Evolutionary conservation across 768 basidiomycete genomes (phyloP).

Genomic region (Fistulinella prunicolor): DNA sequence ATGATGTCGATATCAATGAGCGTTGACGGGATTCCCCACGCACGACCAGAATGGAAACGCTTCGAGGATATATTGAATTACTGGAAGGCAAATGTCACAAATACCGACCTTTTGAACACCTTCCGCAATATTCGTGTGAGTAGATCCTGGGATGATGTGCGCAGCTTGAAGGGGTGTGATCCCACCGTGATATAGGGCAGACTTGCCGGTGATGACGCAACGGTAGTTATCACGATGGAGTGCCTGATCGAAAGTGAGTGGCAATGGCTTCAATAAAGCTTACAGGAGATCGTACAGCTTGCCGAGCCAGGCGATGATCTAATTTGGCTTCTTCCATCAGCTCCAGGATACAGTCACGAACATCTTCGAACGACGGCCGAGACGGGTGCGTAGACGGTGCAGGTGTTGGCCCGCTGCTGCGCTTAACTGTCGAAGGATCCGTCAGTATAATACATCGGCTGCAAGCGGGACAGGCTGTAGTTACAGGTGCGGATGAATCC

Average conservation of each 20-base stretch:
- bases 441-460: background rate
- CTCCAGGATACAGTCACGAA: background rate
- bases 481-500: background rate
- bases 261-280: no score
- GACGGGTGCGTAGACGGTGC: background rate
- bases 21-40: background rate
- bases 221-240: background rate
- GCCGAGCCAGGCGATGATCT: background rate
- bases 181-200: background rate
- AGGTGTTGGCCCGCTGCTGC: background rate
- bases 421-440: background rate
- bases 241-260: background rate
- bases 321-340: background rate
- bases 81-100: no score
- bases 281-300: background rate
- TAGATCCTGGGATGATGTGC: background rate
- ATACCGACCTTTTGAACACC: background rate
- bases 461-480: background rate
- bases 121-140: background rate
- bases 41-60: no score
- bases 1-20: background rate
- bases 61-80: no score
- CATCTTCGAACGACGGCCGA: background rate
- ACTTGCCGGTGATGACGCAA: background rate
- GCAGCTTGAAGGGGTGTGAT: background rate